A percentile compares a stretch with the other conserved stretches of the same genome.
Conservation (phyloP, 768 basidiomycete species). For the Boletus barrowsii region DNA sequence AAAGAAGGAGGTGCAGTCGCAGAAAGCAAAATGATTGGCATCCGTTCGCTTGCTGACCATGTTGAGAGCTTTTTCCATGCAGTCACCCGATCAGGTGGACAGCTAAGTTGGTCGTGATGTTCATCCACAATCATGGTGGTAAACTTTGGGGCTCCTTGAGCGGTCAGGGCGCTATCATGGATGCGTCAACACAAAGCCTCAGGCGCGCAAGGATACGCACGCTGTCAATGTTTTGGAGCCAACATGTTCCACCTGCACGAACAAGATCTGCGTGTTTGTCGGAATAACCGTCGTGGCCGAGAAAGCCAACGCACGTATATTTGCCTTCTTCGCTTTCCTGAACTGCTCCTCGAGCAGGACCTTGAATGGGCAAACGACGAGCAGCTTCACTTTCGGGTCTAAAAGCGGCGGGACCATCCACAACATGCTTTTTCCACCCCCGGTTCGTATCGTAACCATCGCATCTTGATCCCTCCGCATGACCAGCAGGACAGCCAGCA, state of each 20-base stretch:
- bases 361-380: constrained; percentile 7
- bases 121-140: not conserved
- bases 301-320: no score
- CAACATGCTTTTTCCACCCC: constrained; percentile 6
- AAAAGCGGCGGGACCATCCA: constrained; percentile 3
- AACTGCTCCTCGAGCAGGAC: constrained; percentile 8
- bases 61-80: not conserved
- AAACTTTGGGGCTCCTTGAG: not conserved
- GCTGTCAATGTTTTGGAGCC: not conserved
- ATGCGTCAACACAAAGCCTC: not conserved
- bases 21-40: constrained; percentile 1
- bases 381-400: not conserved
- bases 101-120: constrained; percentile 7
- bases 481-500: not conserved
- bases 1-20: not conserved
- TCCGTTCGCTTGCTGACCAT: not conserved
- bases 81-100: not conserved
- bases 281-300: not conserved
- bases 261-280: not conserved
- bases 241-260: constrained; percentile 9
- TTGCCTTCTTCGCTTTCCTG: not conserved
- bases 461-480: not conserved
- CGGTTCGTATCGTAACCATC: not conserved
- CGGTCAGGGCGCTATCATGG: not conserved
- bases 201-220: not conserved